These are phyloP conservation scores for Monotropa hypopitys DNA, from an alignment of 179 eudicot species.

Conservation along the genomic window DNA sequence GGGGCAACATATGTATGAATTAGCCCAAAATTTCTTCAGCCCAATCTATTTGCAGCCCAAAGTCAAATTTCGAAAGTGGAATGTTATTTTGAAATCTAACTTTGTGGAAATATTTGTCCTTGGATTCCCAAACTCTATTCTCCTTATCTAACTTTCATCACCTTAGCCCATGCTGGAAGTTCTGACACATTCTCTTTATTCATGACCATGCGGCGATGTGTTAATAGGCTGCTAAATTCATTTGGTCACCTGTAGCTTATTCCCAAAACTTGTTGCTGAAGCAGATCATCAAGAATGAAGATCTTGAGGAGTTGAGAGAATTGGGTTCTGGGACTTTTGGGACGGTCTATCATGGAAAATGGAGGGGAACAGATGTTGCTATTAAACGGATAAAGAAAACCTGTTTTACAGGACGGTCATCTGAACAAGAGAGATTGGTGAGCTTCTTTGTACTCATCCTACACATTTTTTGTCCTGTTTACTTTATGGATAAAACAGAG, in stretches of 20 bases:
- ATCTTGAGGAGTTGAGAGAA: constrained; percentile 40
- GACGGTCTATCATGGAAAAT: constrained; percentile 45
- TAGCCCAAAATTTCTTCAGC: too few species aligned
- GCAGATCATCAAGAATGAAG: constrained; percentile 34
- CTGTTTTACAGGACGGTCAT: constrained; percentile 36
- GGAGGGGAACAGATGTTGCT: constrained; percentile 44
- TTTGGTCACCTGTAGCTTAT: not conserved
- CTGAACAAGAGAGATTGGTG: constrained; percentile 42
- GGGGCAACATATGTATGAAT: too few species aligned
- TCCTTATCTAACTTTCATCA: not conserved
- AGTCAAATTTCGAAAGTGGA: not conserved
- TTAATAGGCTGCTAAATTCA: not conserved
- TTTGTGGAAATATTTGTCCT: not conserved
- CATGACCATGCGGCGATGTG: not conserved
- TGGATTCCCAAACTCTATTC: not conserved
- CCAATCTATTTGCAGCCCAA: too few species aligned
- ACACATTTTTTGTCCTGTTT: not conserved
- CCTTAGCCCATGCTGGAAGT: not conserved
- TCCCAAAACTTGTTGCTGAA: constrained; percentile 1
- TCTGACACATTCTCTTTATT: not conserved
- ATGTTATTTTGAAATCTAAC: not conserved
- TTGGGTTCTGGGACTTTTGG: constrained; percentile 50
- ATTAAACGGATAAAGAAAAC: constrained; percentile 37
- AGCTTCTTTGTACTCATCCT: constrained; percentile 9
- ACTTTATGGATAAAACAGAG: not conserved